Conservation (phyloP, 345 rosid species). For the Brassica incana region DNA sequence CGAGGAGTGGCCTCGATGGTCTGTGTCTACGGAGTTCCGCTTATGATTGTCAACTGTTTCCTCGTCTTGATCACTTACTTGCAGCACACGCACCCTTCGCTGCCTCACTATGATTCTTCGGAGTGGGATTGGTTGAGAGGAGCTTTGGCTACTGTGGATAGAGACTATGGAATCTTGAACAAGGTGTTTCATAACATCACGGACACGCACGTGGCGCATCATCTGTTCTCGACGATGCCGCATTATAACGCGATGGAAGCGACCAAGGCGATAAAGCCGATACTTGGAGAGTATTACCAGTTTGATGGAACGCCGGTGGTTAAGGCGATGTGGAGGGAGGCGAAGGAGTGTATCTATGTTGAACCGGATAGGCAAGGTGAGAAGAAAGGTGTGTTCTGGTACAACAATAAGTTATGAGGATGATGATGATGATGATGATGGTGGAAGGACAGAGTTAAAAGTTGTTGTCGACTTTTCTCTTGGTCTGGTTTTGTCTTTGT, state of each 20-base stretch:
- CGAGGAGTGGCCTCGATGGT: conserved; percentile 67
- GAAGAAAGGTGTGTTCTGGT: conserved; percentile 82
- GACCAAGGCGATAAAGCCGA: conserved; percentile 78
- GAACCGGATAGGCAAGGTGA: conserved; percentile 64
- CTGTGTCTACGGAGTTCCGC: conserved; percentile 67
- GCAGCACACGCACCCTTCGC: conserved; percentile 86
- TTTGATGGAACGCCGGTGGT: conserved; percentile 66
- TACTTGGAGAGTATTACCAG: conserved; percentile 78
- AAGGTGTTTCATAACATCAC: conserved; percentile 79
- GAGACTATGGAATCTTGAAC: conserved; percentile 83
- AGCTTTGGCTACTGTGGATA: conserved; percentile 78
- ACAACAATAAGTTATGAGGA: conserved; percentile 56
- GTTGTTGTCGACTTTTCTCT: conserved; percentile 15
- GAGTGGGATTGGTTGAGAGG: conserved; percentile 97
- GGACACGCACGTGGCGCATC: conserved; percentile 90
- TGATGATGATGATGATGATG: neutral
- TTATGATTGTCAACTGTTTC: conserved; percentile 65
- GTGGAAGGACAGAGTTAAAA: neutral
- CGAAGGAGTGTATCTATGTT: conserved; percentile 83
- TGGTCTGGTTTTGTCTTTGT: conserved; percentile 21
- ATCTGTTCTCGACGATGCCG: conserved; percentile 84
- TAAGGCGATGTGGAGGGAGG: conserved; percentile 86
- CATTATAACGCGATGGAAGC: conserved; percentile 94
- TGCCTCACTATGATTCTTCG: conserved; percentile 77
- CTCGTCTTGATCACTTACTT: conserved; percentile 72